phyloP scores from a whole-genome alignment of 805 yeast species.

The Cyberlindnera veronae region DNA sequence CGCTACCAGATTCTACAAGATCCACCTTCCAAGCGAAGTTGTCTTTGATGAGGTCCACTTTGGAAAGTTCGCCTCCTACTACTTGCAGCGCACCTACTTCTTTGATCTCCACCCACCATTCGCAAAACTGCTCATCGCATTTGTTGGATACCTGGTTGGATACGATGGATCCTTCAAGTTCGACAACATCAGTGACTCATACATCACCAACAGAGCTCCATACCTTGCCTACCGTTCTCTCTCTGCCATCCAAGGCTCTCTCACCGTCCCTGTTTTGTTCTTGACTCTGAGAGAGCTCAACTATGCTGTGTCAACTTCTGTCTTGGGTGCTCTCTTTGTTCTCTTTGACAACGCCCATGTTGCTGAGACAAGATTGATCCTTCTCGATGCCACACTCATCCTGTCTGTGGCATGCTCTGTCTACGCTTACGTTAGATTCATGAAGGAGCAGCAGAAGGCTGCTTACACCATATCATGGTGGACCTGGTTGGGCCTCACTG shows the following conservation, averaged over 20 bases:
- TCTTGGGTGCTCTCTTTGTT: conserved; percentile 72
- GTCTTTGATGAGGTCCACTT: conserved; percentile 88
- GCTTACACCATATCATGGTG: conserved; percentile 81
- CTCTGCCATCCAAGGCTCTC: conserved; percentile 75
- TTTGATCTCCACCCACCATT: conserved; percentile 98
- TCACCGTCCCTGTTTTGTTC: conserved; percentile 81
- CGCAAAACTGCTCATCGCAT: conserved; percentile 88
- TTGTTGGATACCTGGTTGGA: conserved; percentile 84
- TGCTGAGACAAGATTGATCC: conserved; percentile 83
- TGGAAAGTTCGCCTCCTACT: conserved; percentile 82
- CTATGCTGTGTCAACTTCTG: conserved; percentile 73
- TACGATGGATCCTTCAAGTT: conserved; percentile 92
- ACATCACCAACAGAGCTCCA: conserved; percentile 76
- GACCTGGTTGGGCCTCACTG: conserved; percentile 81
- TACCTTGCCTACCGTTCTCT: conserved; percentile 78
- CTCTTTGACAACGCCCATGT: conserved; percentile 89
- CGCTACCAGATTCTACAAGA: conserved; percentile 56
- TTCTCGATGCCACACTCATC: conserved; percentile 87
- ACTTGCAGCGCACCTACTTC: conserved; percentile 84
- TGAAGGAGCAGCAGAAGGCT: conserved; percentile 53
- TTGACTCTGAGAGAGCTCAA: conserved; percentile 82
- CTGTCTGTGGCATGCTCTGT: conserved; percentile 80
- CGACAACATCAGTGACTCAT: conserved; percentile 82
- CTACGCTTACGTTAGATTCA: conserved; percentile 75
- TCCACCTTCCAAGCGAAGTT: conserved; percentile 67